A percentile compares a stretch with the other conserved stretches of the same genome.
These are phyloP conservation scores for Leucocoprinus leucothites DNA, from an alignment of 768 basidiomycete species.

Conservation along the genomic window DNA sequence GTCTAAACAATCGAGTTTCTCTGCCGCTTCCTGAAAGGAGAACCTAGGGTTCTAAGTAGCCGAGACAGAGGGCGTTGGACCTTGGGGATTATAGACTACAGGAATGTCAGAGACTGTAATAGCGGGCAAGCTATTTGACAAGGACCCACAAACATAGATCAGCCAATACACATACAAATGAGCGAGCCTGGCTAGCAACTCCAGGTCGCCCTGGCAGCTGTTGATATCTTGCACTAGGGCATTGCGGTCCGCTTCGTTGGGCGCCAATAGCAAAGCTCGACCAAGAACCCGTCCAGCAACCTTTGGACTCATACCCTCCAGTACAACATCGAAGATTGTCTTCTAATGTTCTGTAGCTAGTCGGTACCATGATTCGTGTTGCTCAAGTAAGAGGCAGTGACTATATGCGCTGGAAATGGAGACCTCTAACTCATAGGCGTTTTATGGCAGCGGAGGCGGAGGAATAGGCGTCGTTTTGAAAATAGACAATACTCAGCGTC, in stretches of 20 bases:
- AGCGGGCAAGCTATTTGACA: background rate
- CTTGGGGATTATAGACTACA: constrained; percentile 12
- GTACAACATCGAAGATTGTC: background rate
- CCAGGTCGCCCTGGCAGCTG: background rate
- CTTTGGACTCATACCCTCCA: background rate
- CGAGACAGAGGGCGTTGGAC: constrained; percentile 5
- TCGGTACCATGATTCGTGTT: background rate
- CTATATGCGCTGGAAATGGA: background rate
- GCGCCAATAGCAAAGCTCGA: background rate
- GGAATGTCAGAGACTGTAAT: background rate
- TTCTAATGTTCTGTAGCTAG: background rate
- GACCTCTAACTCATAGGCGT: background rate
- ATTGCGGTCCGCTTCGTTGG: background rate
- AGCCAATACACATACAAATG: constrained; percentile 10
- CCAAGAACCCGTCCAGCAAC: constrained; percentile 7
- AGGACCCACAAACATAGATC: constrained; percentile 7
- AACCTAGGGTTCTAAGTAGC: background rate
- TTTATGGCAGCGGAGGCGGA: background rate
- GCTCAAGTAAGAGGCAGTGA: background rate
- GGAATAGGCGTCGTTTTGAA: no score
- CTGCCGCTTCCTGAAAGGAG: background rate
- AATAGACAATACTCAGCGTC: no score
- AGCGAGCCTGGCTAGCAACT: constrained; percentile 9
- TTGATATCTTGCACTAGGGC: constrained; percentile 3
- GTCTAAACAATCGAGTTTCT: background rate